A percentile compares a stretch with the other conserved stretches of the same genome.
phyloP scores from a whole-genome alignment of 352 stramenopile species.

The Globisporangium nunn region DNA sequence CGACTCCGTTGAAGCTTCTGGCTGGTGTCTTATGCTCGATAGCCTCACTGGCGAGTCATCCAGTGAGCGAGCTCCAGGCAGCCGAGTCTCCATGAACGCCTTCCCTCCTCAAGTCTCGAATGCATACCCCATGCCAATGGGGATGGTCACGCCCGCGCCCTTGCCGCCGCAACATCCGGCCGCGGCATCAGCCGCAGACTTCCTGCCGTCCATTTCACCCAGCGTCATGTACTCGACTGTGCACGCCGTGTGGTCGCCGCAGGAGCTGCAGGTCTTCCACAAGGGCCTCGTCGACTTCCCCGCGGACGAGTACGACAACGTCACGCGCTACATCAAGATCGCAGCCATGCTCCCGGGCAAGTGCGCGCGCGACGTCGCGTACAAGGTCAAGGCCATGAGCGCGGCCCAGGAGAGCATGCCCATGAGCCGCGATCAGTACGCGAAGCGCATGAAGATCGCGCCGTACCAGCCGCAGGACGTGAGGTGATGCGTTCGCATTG shows the following conservation, averaged over 20 bases:
- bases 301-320: conserved; percentile 55
- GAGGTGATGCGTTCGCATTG: not conserved
- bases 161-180: not conserved
- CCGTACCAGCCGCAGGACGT: conserved; percentile 24
- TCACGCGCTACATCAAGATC: conserved; percentile 83
- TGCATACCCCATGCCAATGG: conserved; percentile 7
- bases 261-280: conserved; percentile 65
- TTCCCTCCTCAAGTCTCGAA: not conserved
- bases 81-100: not conserved
- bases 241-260: conserved; percentile 41
- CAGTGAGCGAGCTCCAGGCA: not conserved
- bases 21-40: too few species aligned
- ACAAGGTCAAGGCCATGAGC: conserved; percentile 42
- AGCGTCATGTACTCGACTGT: conserved; percentile 54
- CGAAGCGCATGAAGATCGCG: conserved; percentile 64
- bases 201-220: conserved; percentile 51
- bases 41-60: too few species aligned
- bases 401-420: conserved; percentile 14
- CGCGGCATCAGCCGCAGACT: not conserved
- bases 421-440: conserved; percentile 18
- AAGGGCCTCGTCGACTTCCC: conserved; percentile 48
- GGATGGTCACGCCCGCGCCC: not conserved
- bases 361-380: conserved; percentile 70
- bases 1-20: too few species aligned
- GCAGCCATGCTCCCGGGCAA: conserved; percentile 58